Base-by-base conservation (phyloP, 2,329 filamentous ascomycete species). In the Paramyrothecium sp. region DNA sequence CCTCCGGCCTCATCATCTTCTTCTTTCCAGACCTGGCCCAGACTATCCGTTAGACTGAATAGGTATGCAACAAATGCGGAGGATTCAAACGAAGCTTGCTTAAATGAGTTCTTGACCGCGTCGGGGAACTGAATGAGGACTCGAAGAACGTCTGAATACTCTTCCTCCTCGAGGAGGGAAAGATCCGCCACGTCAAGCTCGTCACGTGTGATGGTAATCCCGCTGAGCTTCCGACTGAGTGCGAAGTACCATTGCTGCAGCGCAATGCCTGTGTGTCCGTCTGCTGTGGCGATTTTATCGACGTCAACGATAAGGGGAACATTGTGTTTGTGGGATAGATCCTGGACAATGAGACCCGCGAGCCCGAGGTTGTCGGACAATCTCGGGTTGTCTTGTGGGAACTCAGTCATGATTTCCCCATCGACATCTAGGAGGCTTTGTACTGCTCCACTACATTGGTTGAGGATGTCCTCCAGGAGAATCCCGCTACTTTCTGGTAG, bases 41-140 rank as follows among this genome's bases (percentile, higher is more conserved):
- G 76, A 0, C 62, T 64, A 2, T 68, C 64, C 0, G 59, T 46
- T 0, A 69, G 16, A 1, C 67, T 60, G 0, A 33, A 3, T 1
- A 90, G 73, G 65, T 89, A 90, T 2, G 80, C 84, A 26, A 89
- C 73, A n/a, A 89, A 80, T 0, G 85, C 87, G 2, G 85, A 80
- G 0, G 87, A 86, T 65, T 90, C 88, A n/a, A 87, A 80, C 0
- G 84, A 48, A 10, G 44, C 17, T 20, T 20, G 88, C 73, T 84
- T 88, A 69, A 83, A 75, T 22, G 0, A 87, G 87, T 58, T 87
- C 84, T 59, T 83, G 44, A 88, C 81, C 1, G 86, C 81, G 58
- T 90, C 88, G 0, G 87, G 87, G 75, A 85, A 90, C 57, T 86
- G 81, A 0, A 86, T 78, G 50, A 90, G 73, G 54, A 84, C 74